Evolutionary conservation across 2,329 filamentous ascomycete species (phyloP), one percentile per base, ranked within the genome.

Genomic region (Colletotrichum simmondsii): DNA sequence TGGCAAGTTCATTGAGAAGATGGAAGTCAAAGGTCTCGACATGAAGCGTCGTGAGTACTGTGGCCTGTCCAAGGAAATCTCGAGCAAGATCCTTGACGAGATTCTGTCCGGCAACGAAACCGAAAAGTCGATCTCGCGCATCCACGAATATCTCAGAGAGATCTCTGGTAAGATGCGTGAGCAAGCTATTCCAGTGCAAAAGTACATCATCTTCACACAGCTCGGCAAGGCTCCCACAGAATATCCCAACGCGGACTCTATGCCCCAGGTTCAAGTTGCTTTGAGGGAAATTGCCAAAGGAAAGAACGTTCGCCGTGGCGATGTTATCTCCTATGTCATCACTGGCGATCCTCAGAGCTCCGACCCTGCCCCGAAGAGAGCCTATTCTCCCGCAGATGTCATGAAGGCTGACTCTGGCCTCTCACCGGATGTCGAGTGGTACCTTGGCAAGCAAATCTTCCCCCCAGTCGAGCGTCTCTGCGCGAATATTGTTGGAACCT

Each of bases 1-100:
- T 78, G 95, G 95, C 77, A 97, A 96, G 81, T 97, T 92, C 79
- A 88, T 96, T 57, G 96, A 98, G 81, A 96, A 97, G 85, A 93
- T 99, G 83, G 97, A 99, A 82, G 94, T 99, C 80, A 99, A 99
- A 84, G 97, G 97, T 86, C 89, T 99, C 60, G 97, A 99, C 80
- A 99, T 99, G 97, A 95, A 93, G 84, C 92, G 97, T 79, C 93
- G 97, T 87, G 97, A 99, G 85, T 99, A 98, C 86, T 99, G 97
- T 81, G 93, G 92, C 53, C 85, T 99, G 58, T 98, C 95, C 14
- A 98, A 99, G 82, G 97, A 99, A 79, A 95, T 97, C 24, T 98
- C 96, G 2, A 92, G 93, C 68, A 92, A 93, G 76, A 90, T 99
- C 22, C 87, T 99, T n/a, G 94, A 98, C 79, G 95, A 98, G 81